Evolutionary conservation across 148 eudicot genomes (phyloP).

Genomic region (Amaranthus hypochondriacus): DNA sequence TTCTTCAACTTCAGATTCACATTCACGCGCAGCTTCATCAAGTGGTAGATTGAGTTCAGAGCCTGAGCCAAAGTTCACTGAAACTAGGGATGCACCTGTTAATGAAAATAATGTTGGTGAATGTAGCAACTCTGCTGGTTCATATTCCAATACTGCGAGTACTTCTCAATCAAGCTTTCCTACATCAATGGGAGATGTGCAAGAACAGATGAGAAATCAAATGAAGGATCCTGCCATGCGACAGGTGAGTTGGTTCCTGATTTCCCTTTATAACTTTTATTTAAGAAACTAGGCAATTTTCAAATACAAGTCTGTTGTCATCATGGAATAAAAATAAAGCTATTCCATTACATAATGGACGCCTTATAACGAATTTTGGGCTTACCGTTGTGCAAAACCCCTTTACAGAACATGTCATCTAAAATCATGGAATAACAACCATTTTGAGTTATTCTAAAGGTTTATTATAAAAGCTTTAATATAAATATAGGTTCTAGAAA

Average conservation of each 20-base stretch:
- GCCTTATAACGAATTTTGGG: no score
- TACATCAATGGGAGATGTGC: constrained; percentile 61
- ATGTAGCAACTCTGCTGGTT: constrained; percentile 39
- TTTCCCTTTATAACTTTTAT: not conserved
- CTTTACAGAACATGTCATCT: no score
- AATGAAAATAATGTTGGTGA: constrained; percentile 37
- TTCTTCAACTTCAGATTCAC: constrained; percentile 14
- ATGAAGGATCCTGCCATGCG: constrained; percentile 97
- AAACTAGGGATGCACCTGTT: constrained; percentile 24
- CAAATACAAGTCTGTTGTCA: not conserved
- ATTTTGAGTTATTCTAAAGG: no score
- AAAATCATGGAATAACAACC: no score
- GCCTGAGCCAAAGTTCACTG: constrained; percentile 27
- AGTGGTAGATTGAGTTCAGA: constrained; percentile 37
- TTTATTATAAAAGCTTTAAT: no score
- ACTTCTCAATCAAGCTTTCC: constrained; percentile 49
- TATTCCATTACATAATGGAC: no score
- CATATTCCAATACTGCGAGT: constrained; percentile 40
- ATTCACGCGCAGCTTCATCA: constrained; percentile 19
- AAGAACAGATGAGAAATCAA: constrained; percentile 91
- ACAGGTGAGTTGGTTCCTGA: constrained; percentile 44
- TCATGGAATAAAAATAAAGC: no score
- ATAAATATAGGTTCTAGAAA: no score
- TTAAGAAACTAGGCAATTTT: not conserved
- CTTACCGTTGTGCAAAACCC: no score